Percentiles rank a stretch among this genome's conserved stretches.
Evolutionary conservation across 192 early-diverging fungal species (phyloP).

Genomic region (Linnemannia schmuckeri): DNA sequence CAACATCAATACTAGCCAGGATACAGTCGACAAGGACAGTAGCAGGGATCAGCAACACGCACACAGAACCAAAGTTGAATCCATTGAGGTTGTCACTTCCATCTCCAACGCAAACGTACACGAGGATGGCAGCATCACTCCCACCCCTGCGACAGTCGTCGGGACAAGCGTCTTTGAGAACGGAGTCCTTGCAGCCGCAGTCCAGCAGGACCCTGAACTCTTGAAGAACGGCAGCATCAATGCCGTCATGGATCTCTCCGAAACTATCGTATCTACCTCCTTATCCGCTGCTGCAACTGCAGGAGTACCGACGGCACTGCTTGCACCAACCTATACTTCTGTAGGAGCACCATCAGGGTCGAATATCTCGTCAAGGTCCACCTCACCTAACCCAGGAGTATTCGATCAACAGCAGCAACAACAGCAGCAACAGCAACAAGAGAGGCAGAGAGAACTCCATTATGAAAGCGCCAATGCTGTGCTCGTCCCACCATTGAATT

Average conservation of each 20-base stretch:
- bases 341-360: neutral
- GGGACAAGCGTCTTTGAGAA: slow-evolving; percentile 29
- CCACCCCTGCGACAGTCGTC: slow-evolving; percentile 18
- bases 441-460: slow-evolving; percentile 42
- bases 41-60: neutral
- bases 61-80: neutral
- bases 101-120: slow-evolving; percentile 17
- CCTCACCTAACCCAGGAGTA: neutral
- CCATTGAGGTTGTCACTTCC: slow-evolving; percentile 25
- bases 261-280: neutral
- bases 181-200: slow-evolving; percentile 17
- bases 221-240: neutral
- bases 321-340: neutral
- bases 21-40: neutral
- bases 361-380: slow-evolving; percentile 9
- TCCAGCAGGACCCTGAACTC: neutral
- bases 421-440: slow-evolving; percentile 29
- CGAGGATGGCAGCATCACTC: slow-evolving; percentile 40
- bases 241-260: neutral
- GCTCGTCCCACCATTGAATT: slow-evolving; percentile 94
- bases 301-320: neutral
- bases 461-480: slow-evolving; percentile 61
- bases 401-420: slow-evolving; percentile 11
- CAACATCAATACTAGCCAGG: no score
- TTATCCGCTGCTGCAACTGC: neutral